A percentile compares a stretch with the other conserved stretches of the same genome.
These are phyloP conservation scores for Coprinopsis cinerea DNA, from an alignment of 768 basidiomycete genomes.

Conservation along the genomic window DNA sequence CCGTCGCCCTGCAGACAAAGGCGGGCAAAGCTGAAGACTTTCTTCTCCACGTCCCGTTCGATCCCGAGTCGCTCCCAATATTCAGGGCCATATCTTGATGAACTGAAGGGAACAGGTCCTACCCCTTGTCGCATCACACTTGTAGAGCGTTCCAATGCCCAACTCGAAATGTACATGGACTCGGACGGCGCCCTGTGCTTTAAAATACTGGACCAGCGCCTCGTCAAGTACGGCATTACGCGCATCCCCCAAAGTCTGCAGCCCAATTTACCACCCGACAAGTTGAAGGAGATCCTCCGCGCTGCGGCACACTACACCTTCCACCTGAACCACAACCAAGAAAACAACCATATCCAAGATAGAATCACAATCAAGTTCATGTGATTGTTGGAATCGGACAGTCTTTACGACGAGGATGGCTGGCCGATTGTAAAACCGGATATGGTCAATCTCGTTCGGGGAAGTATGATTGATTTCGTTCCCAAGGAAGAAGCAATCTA, in stretches of 20 bases:
- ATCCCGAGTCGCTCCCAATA: not conserved
- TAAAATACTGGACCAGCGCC: not conserved
- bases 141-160: constrained; percentile 3
- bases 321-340: constrained; percentile 28
- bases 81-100: not conserved
- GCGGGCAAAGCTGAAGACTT: not conserved
- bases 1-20: constrained; percentile 9
- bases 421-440: not conserved
- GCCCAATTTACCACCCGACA: constrained; percentile 2
- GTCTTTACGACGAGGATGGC: not conserved
- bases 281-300: not conserved
- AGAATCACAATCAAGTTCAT: not conserved
- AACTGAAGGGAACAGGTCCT: not conserved
- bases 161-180: not conserved
- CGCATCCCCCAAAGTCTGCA: not conserved
- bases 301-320: constrained; percentile 10
- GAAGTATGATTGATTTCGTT: not conserved
- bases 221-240: not conserved
- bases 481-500: not conserved
- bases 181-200: not conserved
- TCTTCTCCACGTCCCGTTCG: not conserved
- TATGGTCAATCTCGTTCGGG: not conserved
- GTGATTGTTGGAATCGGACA: not conserved
- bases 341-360: not conserved
- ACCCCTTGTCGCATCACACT: constrained; percentile 11